Percentiles rank a stretch among this genome's conserved stretches.
Evolutionary conservation across 306 rosid genomes (phyloP).

Genomic region (Benincasa hispida): DNA sequence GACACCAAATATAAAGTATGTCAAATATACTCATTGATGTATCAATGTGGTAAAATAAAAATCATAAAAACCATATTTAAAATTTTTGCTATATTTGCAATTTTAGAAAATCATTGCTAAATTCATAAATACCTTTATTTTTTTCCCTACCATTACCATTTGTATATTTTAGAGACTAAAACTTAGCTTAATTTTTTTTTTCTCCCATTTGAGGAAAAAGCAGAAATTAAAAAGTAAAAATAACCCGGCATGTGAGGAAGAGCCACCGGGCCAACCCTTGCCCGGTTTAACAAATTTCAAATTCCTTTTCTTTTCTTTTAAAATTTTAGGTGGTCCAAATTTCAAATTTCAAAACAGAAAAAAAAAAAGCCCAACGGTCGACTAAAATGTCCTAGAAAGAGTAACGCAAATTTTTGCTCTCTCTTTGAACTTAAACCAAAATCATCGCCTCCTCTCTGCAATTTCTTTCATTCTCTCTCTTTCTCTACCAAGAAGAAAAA

Average conservation of each 20-base stretch:
- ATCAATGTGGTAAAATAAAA: no score
- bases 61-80: no score
- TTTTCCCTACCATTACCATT: no score
- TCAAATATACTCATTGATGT: no score
- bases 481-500: no score
- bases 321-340: background rate
- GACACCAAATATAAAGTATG: no score
- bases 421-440: background rate
- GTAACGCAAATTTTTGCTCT: background rate
- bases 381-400: background rate
- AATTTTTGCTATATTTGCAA: no score
- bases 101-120: no score
- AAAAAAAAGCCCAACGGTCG: slow-evolving; percentile 5
- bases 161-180: no score
- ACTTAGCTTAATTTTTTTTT: no score
- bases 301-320: background rate
- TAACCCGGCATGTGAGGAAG: background rate
- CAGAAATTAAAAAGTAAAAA: background rate
- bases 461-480: background rate
- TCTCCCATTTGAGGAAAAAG: background rate
- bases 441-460: background rate
- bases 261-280: background rate
- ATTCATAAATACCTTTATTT: no score
- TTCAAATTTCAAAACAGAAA: slow-evolving; percentile 9
- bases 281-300: slow-evolving; percentile 3